These are phyloP conservation scores for Scheffersomyces lignosus DNA, from an alignment of 805 yeast species.

Conservation along the genomic window DNA sequence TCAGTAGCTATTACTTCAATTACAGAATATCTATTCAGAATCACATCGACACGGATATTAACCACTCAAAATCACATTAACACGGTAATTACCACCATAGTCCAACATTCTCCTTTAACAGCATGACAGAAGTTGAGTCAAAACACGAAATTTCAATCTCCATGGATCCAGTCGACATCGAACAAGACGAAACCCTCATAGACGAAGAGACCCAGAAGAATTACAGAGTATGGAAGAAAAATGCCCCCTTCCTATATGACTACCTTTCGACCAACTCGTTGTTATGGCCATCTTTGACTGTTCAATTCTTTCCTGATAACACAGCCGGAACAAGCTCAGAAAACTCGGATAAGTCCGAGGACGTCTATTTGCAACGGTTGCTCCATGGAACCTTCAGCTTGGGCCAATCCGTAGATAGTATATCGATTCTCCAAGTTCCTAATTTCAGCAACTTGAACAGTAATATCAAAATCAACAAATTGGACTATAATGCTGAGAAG, in stretches of 20 bases:
- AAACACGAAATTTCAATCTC: too few relatives aligned
- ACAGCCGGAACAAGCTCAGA: constrained; percentile 2
- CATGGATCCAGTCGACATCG: constrained; percentile 1
- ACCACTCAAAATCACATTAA: too few relatives aligned
- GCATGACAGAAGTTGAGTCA: too few relatives aligned
- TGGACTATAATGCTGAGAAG: constrained; percentile 38
- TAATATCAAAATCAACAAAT: constrained; percentile 36
- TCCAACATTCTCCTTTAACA: too few relatives aligned
- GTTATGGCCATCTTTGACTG: constrained; percentile 65
- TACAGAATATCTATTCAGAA: too few relatives aligned
- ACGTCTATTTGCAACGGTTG: constrained; percentile 35
- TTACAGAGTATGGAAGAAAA: constrained; percentile 63
- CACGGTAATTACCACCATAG: too few relatives aligned
- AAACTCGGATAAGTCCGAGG: neutral
- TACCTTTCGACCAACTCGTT: constrained; percentile 51
- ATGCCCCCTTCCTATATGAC: constrained; percentile 56
- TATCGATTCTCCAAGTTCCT: constrained; percentile 36
- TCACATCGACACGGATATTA: too few relatives aligned
- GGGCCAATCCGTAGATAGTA: constrained; percentile 52
- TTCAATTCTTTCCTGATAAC: constrained; percentile 64
- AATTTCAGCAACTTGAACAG: constrained; percentile 30
- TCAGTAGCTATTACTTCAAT: too few relatives aligned
- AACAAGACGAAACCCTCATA: constrained; percentile 14
- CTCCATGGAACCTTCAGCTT: constrained; percentile 66
- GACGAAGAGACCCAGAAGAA: constrained; percentile 34